Evolutionary conservation across 768 basidiomycete species (phyloP).

Genomic region (Tylopilus sp.): DNA sequence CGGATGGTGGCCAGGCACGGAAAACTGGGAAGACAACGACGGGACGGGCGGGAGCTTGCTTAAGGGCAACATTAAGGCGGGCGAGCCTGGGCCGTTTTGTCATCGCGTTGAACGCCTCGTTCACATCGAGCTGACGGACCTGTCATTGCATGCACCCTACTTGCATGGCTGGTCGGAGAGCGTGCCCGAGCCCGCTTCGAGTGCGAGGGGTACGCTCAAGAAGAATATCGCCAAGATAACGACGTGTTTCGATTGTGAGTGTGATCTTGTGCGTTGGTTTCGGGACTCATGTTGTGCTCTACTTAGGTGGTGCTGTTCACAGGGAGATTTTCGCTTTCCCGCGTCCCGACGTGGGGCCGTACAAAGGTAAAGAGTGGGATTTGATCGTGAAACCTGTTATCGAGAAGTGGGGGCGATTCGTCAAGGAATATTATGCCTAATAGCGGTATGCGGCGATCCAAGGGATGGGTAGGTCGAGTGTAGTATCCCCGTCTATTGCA

Average conservation of each 20-base stretch:
- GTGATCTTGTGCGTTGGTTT: neutral
- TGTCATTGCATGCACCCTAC: constrained; percentile 57
- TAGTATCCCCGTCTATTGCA: neutral
- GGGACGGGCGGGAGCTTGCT: constrained; percentile 45
- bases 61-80: constrained; percentile 62
- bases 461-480: neutral
- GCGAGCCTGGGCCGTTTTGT: constrained; percentile 59
- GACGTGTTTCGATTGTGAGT: constrained; percentile 45
- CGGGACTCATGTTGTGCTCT: constrained; percentile 8
- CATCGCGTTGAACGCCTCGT: constrained; percentile 77
- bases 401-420: constrained; percentile 72
- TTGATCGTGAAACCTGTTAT: constrained; percentile 69
- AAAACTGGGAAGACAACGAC: constrained; percentile 33
- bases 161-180: constrained; percentile 48
- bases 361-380: constrained; percentile 72
- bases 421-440: constrained; percentile 34
- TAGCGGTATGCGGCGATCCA: neutral
- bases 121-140: constrained; percentile 76
- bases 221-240: constrained; percentile 18
- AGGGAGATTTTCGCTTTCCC: constrained; percentile 79
- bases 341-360: constrained; percentile 47
- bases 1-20: constrained; percentile 67
- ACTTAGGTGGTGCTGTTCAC: constrained; percentile 54
- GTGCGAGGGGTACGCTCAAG: constrained; percentile 9
- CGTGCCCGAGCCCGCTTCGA: constrained; percentile 21